Evolutionary conservation across 768 basidiomycete genomes (phyloP).

Genomic region (Kwoniella bestiolae): DNA sequence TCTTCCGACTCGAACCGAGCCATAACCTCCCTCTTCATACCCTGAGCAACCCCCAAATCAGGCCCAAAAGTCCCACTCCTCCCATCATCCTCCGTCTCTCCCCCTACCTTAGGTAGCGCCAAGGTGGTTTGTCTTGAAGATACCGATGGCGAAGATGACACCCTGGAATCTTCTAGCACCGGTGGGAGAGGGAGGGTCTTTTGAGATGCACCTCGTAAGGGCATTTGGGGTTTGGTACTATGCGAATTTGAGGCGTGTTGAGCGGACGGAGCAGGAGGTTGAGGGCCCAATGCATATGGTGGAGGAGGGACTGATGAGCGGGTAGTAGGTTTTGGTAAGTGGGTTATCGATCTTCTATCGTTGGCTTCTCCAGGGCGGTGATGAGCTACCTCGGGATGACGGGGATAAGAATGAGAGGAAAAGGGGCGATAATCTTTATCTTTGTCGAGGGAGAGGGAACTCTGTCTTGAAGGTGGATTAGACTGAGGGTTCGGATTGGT

Average conservation of each 20-base stretch:
- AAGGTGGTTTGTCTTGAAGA: not conserved
- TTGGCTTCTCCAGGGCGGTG: too few species aligned
- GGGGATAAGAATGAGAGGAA: too few species aligned
- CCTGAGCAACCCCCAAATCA: not conserved
- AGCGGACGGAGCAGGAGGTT: not conserved
- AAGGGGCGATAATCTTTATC: not conserved
- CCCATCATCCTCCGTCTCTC: not conserved
- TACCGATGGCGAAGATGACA: not conserved
- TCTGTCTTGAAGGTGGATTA: not conserved
- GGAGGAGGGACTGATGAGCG: not conserved
- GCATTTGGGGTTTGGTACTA: conserved; percentile 2
- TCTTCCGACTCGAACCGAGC: not conserved
- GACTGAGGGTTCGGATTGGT: not conserved
- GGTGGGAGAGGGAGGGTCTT: not conserved
- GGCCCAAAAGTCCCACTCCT: conserved; percentile 10
- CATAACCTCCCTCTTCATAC: not conserved
- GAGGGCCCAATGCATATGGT: not conserved
- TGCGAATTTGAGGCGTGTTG: not conserved
- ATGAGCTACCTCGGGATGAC: too few species aligned
- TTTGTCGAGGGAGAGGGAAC: not conserved
- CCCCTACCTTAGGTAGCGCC: not conserved
- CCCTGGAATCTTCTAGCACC: not conserved
- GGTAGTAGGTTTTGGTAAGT: not conserved
- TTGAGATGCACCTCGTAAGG: not conserved
- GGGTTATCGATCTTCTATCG: not conserved